Conservation (phyloP, 2,329 filamentous ascomycete species). For the Trichoderma pleuroti region DNA sequence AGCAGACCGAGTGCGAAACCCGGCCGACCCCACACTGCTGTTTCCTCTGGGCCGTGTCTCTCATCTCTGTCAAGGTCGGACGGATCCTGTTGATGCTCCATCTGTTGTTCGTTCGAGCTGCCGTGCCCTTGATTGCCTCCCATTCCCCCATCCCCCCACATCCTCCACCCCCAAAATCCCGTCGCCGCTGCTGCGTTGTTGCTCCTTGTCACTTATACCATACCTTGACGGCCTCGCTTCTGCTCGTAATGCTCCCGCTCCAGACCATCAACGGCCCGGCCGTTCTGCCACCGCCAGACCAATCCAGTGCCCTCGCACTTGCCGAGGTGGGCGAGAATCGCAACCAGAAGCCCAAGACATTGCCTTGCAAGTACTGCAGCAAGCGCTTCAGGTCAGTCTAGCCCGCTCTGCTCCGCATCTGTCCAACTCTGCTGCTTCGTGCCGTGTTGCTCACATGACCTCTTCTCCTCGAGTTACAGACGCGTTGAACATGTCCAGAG, state of each 20-base stretch:
- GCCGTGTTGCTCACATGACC: conserved; percentile 23
- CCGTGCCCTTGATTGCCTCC: background rate
- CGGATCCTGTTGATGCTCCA: background rate
- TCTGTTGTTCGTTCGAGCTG: conserved; percentile 4
- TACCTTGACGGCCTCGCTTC: conserved; percentile 18
- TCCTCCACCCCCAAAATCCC: conserved; percentile 5
- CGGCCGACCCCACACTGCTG: conserved; percentile 9
- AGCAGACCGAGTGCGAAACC: background rate
- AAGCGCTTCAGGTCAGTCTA: conserved; percentile 57
- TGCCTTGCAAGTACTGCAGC: conserved; percentile 61
- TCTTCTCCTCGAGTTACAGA: conserved; percentile 34
- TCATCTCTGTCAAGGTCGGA: background rate
- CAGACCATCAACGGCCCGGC: conserved; percentile 49
- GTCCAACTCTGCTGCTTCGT: conserved; percentile 6
- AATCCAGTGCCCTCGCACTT: conserved; percentile 24
- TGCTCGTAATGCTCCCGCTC: conserved; percentile 48
- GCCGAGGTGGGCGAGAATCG: conserved; percentile 50
- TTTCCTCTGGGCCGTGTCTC: conserved; percentile 1
- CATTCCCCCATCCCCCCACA: conserved; percentile 12
- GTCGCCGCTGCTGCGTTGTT: background rate
- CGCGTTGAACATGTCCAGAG: conserved; percentile 63
- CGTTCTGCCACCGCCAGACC: conserved; percentile 30
- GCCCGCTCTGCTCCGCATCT: conserved; percentile 18
- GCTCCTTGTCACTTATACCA: conserved; percentile 9
- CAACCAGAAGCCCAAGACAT: conserved; percentile 58